These are phyloP conservation scores for Pichia inconspicua DNA, from an alignment of 1,139 yeast genomes.

Conservation along the genomic window DNA sequence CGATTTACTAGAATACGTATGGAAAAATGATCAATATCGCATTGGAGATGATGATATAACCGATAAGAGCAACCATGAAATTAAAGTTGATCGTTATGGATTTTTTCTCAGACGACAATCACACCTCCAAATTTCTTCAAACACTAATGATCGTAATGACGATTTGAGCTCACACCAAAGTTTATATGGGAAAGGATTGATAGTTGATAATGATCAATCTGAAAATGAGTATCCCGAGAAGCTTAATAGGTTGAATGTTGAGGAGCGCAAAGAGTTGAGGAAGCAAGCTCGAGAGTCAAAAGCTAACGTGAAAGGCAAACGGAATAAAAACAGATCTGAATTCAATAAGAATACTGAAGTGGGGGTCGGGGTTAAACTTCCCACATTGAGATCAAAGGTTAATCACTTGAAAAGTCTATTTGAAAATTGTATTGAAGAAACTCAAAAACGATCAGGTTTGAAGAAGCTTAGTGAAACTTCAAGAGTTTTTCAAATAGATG, in stretches of 20 bases:
- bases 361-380: background rate
- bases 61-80: background rate
- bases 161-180: conserved; percentile 14
- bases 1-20: background rate
- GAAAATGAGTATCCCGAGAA: background rate
- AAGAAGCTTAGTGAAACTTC: conserved; percentile 34
- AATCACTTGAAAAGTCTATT: conserved; percentile 11
- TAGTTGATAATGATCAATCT: background rate
- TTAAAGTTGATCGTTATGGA: background rate
- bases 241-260: background rate
- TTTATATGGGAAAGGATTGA: conserved; percentile 6
- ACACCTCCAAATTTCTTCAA: no score
- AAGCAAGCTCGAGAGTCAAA: conserved; percentile 7
- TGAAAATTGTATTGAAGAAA: conserved; percentile 5
- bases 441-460: background rate
- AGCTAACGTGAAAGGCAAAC: conserved; percentile 2
- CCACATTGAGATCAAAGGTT: conserved; percentile 9
- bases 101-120: background rate
- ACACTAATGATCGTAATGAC: conserved; percentile 32
- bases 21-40: background rate
- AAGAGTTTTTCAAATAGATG: conserved; percentile 41
- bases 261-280: conserved; percentile 7
- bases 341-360: background rate
- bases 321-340: background rate
- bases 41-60: background rate